Evolutionary conservation across 805 yeast species (phyloP).

Genomic region (Hanseniaspora meyeri): DNA sequence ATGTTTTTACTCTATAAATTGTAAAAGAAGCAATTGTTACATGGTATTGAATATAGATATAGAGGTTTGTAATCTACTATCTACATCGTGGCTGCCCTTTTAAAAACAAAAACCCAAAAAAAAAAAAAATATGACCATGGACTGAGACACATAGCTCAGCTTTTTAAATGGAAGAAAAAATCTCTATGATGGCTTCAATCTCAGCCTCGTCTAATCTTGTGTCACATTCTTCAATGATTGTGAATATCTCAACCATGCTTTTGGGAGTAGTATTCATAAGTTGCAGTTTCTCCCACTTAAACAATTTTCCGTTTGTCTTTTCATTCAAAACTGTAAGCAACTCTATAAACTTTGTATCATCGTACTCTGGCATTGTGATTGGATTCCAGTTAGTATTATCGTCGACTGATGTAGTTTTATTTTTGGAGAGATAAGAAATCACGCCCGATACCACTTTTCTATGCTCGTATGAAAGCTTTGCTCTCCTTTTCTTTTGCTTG

Average conservation of each 20-base stretch:
- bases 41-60: no score
- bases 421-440: slow-evolving; percentile 20
- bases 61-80: no score
- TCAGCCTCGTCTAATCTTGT: slow-evolving; percentile 62
- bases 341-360: slow-evolving; percentile 24
- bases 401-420: slow-evolving; percentile 11
- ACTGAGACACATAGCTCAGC: no score
- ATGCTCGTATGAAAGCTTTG: slow-evolving; percentile 17
- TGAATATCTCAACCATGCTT: slow-evolving; percentile 63
- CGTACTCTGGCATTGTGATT: slow-evolving; percentile 15
- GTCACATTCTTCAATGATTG: slow-evolving; percentile 87
- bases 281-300: slow-evolving; percentile 75
- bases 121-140: no score
- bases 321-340: slow-evolving; percentile 22
- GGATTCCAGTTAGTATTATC: slow-evolving; percentile 12
- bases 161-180: slow-evolving; percentile 33
- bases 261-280: slow-evolving; percentile 71
- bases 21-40: no score
- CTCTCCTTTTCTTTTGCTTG: slow-evolving; percentile 14
- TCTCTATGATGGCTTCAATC: slow-evolving; percentile 45
- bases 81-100: no score
- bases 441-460: slow-evolving; percentile 29
- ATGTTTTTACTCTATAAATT: no score
- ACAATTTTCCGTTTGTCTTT: slow-evolving; percentile 32
- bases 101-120: no score